phyloP scores from a whole-genome alignment of 2,329 filamentous ascomycete species.

The Onygenales sp. region DNA sequence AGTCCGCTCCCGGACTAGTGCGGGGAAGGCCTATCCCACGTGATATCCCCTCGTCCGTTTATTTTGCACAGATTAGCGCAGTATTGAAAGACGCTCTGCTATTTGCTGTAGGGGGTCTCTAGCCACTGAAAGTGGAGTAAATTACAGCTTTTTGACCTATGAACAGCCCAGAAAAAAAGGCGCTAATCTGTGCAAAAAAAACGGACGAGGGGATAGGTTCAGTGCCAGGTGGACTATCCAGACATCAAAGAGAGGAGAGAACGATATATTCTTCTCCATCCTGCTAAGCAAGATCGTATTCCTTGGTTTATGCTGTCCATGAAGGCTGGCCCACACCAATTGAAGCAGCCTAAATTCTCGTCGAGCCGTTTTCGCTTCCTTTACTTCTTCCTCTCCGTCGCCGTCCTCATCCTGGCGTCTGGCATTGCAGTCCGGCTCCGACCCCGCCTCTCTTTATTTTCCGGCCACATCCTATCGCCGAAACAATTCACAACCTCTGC shows the following conservation, averaged over 20 bases:
- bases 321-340: background rate
- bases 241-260: too few species aligned
- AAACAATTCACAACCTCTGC: slow-evolving; percentile 14
- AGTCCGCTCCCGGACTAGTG: background rate
- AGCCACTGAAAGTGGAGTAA: too few species aligned
- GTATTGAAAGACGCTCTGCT: too few species aligned
- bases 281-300: background rate
- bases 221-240: too few species aligned
- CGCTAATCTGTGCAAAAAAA: too few species aligned
- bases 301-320: background rate
- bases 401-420: slow-evolving; percentile 32
- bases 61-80: too few species aligned
- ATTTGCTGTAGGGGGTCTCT: too few species aligned
- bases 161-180: too few species aligned
- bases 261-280: too few species aligned
- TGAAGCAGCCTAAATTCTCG: background rate
- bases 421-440: slow-evolving; percentile 25
- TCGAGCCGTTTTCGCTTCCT: background rate
- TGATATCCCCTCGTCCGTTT: too few species aligned
- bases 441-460: slow-evolving; percentile 31
- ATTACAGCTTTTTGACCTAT: too few species aligned
- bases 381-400: slow-evolving; percentile 2
- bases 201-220: too few species aligned
- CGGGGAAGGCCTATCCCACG: background rate
- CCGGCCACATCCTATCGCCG: slow-evolving; percentile 19